These are phyloP conservation scores for Boeremia exigua DNA, from an alignment of 2,329 filamentous ascomycete genomes.

Conservation along the genomic window DNA sequence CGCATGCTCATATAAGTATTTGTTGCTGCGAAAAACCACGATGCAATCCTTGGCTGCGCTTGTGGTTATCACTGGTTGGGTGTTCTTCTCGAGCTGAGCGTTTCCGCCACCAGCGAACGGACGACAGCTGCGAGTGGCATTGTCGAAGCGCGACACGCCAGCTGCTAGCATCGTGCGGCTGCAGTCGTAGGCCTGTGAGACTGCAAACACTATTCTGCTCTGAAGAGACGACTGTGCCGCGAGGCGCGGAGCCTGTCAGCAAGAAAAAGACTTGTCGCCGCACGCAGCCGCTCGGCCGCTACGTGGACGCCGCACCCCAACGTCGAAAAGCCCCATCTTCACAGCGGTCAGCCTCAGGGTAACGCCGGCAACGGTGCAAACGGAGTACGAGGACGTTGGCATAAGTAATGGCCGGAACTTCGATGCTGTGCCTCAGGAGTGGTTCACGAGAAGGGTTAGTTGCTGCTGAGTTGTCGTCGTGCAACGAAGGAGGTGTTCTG, in stretches of 20 bases:
- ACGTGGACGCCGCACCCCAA: conserved; percentile 31
- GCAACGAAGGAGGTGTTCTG: conserved; percentile 20
- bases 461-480: conserved; percentile 25
- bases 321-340: conserved; percentile 23
- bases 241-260: conserved; percentile 6
- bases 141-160: conserved; percentile 28
- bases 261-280: conserved; percentile 26
- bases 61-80: conserved; percentile 22
- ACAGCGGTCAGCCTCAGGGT: conserved; percentile 3
- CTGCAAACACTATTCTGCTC: conserved; percentile 24
- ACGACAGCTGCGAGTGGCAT: conserved; percentile 30
- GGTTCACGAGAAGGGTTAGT: conserved; percentile 11
- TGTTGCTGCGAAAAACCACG: conserved; percentile 19
- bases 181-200: conserved; percentile 20
- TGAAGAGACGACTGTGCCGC: conserved; percentile 4
- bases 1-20: conserved; percentile 30
- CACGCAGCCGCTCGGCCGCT: conserved; percentile 34
- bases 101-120: conserved; percentile 6
- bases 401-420: conserved; percentile 29
- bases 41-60: conserved; percentile 33
- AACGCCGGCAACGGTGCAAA: neutral
- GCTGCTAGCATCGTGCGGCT: conserved; percentile 30
- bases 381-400: conserved; percentile 12
- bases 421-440: conserved; percentile 17
- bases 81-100: conserved; percentile 40